These are phyloP conservation scores for Coleophoma crateriformis DNA, from an alignment of 2,329 filamentous ascomycete genomes.

Conservation along the genomic window DNA sequence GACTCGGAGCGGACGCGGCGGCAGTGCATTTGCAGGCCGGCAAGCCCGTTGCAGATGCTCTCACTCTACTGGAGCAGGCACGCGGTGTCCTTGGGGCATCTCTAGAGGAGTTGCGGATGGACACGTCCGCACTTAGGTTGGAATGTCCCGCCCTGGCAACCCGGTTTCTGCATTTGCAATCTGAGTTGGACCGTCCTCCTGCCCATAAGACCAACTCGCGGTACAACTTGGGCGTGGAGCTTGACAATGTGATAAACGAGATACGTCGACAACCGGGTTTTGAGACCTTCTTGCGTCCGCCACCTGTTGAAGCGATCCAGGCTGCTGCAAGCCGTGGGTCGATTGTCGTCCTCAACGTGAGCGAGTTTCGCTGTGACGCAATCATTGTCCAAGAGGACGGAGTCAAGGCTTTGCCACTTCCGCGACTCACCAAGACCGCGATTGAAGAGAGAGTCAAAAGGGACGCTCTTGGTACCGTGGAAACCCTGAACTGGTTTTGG, in stretches of 20 bases:
- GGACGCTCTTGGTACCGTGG: neutral
- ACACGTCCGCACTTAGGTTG: constrained; percentile 4
- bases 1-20: constrained; percentile 17
- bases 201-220: neutral
- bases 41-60: constrained; percentile 5
- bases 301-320: constrained; percentile 12
- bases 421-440: constrained; percentile 6
- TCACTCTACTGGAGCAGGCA: constrained; percentile 21
- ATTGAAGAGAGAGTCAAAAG: neutral
- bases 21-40: constrained; percentile 12
- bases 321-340: constrained; percentile 18
- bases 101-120: constrained; percentile 15
- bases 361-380: constrained; percentile 24
- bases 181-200: constrained; percentile 2
- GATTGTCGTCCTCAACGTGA: constrained; percentile 27
- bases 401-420: constrained; percentile 14
- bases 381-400: constrained; percentile 18
- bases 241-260: constrained; percentile 3
- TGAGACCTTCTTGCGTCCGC: constrained; percentile 18
- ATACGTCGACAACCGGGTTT: constrained; percentile 18
- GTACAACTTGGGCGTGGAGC: neutral
- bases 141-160: constrained; percentile 9
- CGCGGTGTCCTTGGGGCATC: constrained; percentile 20
- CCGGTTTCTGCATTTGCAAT: constrained; percentile 6
- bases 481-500: constrained; percentile 27